Evolutionary conservation across 164 flowering plant species (phyloP).

Genomic region (Vitis vinifera): ASM3070453v1 NC_081816.1:12927501-12928000

Average conservation of each 20-base stretch:
- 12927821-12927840: conserved; percentile 67
- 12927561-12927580: too few species aligned
- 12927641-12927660: too few species aligned
- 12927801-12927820: conserved; percentile 81
- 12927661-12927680: not conserved
- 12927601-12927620: too few species aligned
- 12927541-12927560: too few species aligned
- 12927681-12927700: conserved; percentile 63
- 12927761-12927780: not conserved
- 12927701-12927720: conserved; percentile 12
- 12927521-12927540: too few species aligned
- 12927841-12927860: conserved; percentile 78
- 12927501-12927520: too few species aligned
- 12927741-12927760: too few species aligned
- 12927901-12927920: conserved; percentile 80
- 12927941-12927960: not conserved
- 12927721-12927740: too few species aligned
- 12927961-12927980: not conserved
- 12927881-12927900: conserved; percentile 90
- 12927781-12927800: conserved; percentile 39
- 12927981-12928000: not conserved
- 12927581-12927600: too few species aligned
- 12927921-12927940: not conserved
- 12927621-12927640: too few species aligned
- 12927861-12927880: conserved; percentile 54